Conservation (phyloP, 179 eudicot genomes). For the Camellia oleifera region DNA sequence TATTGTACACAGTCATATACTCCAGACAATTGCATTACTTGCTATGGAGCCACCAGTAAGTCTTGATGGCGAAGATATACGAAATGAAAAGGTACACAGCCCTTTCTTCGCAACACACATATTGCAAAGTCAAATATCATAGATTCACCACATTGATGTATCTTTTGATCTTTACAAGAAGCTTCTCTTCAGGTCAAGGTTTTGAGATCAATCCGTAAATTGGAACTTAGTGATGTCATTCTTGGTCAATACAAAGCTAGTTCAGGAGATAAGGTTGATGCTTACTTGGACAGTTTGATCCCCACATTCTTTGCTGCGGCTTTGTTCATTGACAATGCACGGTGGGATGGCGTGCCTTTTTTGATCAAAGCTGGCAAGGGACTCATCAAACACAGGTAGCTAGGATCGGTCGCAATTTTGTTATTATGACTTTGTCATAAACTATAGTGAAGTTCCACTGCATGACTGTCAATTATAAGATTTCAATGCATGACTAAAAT, state of each 20-base stretch:
- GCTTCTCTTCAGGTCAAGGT: slow-evolving; percentile 33
- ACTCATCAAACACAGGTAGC: slow-evolving; percentile 29
- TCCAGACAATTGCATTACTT: slow-evolving; percentile 31
- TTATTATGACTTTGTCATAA: neutral
- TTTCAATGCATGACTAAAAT: neutral
- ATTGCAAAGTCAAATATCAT: neutral
- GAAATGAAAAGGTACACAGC: slow-evolving; percentile 30
- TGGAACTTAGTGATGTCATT: slow-evolving; percentile 25
- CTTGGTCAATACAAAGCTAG: slow-evolving; percentile 29
- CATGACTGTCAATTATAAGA: neutral
- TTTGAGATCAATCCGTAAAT: slow-evolving; percentile 30
- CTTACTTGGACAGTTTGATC: slow-evolving; percentile 15
- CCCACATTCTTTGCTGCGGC: slow-evolving; percentile 35
- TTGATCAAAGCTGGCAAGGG: slow-evolving; percentile 33
- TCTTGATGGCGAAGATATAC: slow-evolving; percentile 37
- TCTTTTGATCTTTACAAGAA: neutral
- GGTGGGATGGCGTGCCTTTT: slow-evolving; percentile 37
- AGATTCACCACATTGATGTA: neutral
- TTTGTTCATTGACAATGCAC: slow-evolving; percentile 31
- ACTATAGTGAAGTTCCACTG: neutral
- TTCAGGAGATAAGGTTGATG: slow-evolving; percentile 21
- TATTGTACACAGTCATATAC: slow-evolving; percentile 31
- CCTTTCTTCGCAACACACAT: neutral
- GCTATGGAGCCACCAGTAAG: slow-evolving; percentile 35
- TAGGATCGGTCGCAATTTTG: neutral